Percentiles rank a stretch among this genome's conserved stretches.
Conservation (phyloP, 495 filamentous ascomycete species). For the Pyrenopolyporus hunteri region DNA sequence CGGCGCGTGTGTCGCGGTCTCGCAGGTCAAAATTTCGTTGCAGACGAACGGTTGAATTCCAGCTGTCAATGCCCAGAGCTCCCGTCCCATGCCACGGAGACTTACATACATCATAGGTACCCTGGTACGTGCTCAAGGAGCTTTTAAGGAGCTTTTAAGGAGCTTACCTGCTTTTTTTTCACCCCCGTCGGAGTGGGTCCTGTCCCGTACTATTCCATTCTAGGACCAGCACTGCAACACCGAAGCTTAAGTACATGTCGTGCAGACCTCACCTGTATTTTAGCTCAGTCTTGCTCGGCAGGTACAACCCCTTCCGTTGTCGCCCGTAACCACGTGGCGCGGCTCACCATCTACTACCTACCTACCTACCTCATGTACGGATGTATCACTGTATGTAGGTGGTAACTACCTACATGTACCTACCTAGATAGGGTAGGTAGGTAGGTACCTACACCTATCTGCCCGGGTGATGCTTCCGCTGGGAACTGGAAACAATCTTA, state of each 20-base stretch:
- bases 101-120: background rate
- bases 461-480: too few relatives aligned
- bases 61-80: conserved; percentile 17
- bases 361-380: background rate
- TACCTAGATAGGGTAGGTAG: background rate
- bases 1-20: conserved; percentile 35
- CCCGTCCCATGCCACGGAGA: background rate
- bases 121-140: too few relatives aligned
- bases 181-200: background rate
- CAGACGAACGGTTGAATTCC: conserved; percentile 17
- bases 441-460: background rate
- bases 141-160: too few relatives aligned
- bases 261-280: conserved; percentile 4
- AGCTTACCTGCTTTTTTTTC: background rate
- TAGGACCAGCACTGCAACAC: background rate
- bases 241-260: conserved; percentile 4
- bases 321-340: conserved; percentile 18
- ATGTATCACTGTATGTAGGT: background rate
- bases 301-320: conserved; percentile 16
- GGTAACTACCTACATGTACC: too few relatives aligned
- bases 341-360: conserved; percentile 3
- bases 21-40: conserved; percentile 16
- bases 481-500: too few relatives aligned
- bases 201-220: background rate
- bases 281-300: conserved; percentile 7